Evolutionary conservation across 306 rosid species (phyloP).

Genomic region (Quercus mongolica): DNA sequence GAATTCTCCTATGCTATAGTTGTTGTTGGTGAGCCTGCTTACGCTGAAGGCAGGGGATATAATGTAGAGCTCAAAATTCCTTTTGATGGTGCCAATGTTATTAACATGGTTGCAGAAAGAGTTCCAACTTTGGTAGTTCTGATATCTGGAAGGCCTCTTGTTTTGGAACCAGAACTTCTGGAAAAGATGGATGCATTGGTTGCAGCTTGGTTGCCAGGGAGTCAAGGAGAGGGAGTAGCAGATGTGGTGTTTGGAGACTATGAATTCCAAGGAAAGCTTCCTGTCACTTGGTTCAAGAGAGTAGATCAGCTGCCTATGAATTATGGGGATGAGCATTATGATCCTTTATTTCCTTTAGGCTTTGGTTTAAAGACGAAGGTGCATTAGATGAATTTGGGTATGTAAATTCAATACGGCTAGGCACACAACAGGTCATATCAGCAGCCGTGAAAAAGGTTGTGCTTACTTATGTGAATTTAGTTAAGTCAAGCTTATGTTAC

Average conservation of each 20-base stretch:
- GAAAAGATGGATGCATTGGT: conserved; percentile 62
- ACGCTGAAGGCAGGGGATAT: conserved; percentile 70
- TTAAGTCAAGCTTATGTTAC: too few species aligned
- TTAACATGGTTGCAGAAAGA: conserved; percentile 56
- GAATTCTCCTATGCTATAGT: conserved; percentile 69
- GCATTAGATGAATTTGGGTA: too few species aligned
- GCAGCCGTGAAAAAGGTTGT: too few species aligned
- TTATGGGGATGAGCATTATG: conserved; percentile 26
- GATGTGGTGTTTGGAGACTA: conserved; percentile 73
- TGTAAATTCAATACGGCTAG: too few species aligned
- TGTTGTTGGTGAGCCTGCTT: conserved; percentile 76
- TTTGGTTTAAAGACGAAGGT: conserved; percentile 26
- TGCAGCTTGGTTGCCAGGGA: conserved; percentile 93
- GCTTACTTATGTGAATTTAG: too few species aligned
- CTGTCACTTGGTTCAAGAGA: conserved; percentile 68
- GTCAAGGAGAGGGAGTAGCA: conserved; percentile 70
- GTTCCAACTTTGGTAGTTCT: conserved; percentile 73
- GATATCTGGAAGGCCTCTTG: conserved; percentile 75
- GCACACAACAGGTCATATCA: too few species aligned
- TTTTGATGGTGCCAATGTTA: conserved; percentile 45
- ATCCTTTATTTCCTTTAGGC: conserved; percentile 70
- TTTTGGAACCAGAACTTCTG: conserved; percentile 52
- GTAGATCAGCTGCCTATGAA: conserved; percentile 39
- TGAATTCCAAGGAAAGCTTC: conserved; percentile 66
- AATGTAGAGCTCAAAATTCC: conserved; percentile 52